These are phyloP conservation scores for Tricholoma matsutake DNA, from an alignment of 768 basidiomycete species.

Conservation along the genomic window DNA sequence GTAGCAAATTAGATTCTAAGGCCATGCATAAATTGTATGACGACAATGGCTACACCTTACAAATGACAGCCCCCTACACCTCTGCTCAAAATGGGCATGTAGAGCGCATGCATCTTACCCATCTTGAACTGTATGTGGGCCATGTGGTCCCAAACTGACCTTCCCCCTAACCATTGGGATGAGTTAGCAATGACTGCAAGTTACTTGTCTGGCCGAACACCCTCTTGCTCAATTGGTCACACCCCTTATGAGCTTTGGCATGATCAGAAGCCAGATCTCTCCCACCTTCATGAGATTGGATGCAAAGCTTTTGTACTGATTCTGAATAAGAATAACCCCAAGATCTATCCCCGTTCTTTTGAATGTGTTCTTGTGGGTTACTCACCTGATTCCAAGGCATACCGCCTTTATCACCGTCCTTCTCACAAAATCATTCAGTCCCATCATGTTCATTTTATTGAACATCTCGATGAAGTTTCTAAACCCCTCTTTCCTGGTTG, in stretches of 20 bases:
- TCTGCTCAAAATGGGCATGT: constrained; percentile 35
- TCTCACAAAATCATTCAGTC: too few species aligned
- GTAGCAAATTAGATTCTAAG: background rate
- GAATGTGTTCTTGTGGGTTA: constrained; percentile 23
- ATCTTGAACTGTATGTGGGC: constrained; percentile 27
- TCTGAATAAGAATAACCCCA: constrained; percentile 23
- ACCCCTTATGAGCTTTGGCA: constrained; percentile 17
- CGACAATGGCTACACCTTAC: constrained; percentile 17
- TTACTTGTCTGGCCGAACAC: too few species aligned
- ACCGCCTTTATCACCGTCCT: too few species aligned
- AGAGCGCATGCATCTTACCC: constrained; percentile 34
- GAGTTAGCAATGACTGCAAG: constrained; percentile 8
- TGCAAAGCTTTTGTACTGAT: constrained; percentile 25
- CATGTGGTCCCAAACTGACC: constrained; percentile 16
- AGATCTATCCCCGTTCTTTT: constrained; percentile 19
- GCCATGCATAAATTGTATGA: constrained; percentile 4
- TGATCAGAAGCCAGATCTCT: constrained; percentile 18
- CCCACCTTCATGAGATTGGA: constrained; percentile 28
- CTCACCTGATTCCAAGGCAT: too few species aligned
- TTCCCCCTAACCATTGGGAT: constrained; percentile 8
- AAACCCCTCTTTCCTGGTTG: too few species aligned
- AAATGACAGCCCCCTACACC: constrained; percentile 22
- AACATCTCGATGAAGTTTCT: too few species aligned
- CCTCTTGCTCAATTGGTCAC: constrained; percentile 3
- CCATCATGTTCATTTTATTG: too few species aligned